Conservation (phyloP, 768 basidiomycete species). For the Tylopilus intermedius region DNA sequence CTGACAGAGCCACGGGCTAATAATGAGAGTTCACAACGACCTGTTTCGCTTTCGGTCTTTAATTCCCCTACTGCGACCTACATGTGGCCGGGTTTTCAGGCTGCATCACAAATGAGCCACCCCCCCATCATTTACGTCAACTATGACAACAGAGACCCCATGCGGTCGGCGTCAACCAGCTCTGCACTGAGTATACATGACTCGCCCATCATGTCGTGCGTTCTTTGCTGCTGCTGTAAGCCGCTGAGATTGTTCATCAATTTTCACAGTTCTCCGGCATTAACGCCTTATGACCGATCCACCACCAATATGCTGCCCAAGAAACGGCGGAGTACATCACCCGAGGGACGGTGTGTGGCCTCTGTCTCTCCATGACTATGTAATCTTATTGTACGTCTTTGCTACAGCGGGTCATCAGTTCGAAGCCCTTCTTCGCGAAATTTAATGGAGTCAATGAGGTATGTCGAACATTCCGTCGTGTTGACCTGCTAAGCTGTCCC, state of each 20-base stretch:
- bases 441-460: slow-evolving; percentile 28
- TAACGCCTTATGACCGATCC: slow-evolving; percentile 24
- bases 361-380: neutral
- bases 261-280: slow-evolving; percentile 26
- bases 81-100: slow-evolving; percentile 43
- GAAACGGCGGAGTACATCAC: slow-evolving; percentile 32
- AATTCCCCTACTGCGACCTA: slow-evolving; percentile 42
- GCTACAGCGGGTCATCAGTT: slow-evolving; percentile 12
- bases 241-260: slow-evolving; percentile 11
- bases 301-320: slow-evolving; percentile 29
- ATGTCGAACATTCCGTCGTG: slow-evolving; percentile 4
- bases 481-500: slow-evolving; percentile 8
- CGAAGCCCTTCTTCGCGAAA: slow-evolving; percentile 14
- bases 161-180: slow-evolving; percentile 30
- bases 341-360: slow-evolving; percentile 23
- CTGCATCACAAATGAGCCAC: slow-evolving; percentile 40
- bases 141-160: slow-evolving; percentile 29
- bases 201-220: slow-evolving; percentile 29
- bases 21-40: slow-evolving; percentile 28
- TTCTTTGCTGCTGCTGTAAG: slow-evolving; percentile 16
- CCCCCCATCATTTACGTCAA: slow-evolving; percentile 38
- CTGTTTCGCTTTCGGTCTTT: slow-evolving; percentile 38
- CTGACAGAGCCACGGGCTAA: slow-evolving; percentile 17
- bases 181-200: slow-evolving; percentile 27
- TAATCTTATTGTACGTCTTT: slow-evolving; percentile 11